Base-by-base conservation (phyloP, 176 grass and related monocot genomes). In the Aegilops speltoides region DNA sequence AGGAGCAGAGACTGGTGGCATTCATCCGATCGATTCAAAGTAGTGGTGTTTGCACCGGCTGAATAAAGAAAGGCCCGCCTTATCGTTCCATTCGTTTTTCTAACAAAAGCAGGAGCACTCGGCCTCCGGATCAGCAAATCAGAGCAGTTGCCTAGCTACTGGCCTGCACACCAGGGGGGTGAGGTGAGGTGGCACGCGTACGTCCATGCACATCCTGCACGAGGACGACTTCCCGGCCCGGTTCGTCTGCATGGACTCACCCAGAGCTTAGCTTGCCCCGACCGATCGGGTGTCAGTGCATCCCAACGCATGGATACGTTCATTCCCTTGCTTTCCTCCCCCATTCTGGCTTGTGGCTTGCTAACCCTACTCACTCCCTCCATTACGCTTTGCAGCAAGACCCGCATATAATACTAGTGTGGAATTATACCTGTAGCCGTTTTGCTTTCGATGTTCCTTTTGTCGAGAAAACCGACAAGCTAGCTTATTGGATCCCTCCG, bases 61-160 rank as follows among this genome's bases (percentile, higher is more conserved):
- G 52, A 31, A 31, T 59, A 83, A 87, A 77, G 83, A 50, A 24
- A 43, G 20, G 4, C 22, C 36, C n/a, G 43, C 29, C 84, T 90
- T 83, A 86, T 86, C 54, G 12, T 13, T 37, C 34, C 40, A 64
- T 70, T 68, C 41, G 13, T 77, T 87, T 75, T 12, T 23, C 5
- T 10, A 9, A 19, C 11, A 33, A 87, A 90, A 87, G 74, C 66
- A 22, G 74, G 28, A 74, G 84, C 84, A 90, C 74, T 87, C 0
- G 38, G 26, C 10, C 29, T 74, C 4, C 59, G 14, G 28, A 67
- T 52, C 78, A 50, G 63, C 71, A 12, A 86, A 77, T 52, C 29
- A 76, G 73, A 79, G 22, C 22, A 22, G 46, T 48, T 50, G 81
- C 31, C 31, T 59, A 22, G 54, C 79, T 75, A 38, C 43, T 83